Evolutionary conservation across 2,329 filamentous ascomycete species (phyloP).

Genomic region (Fusarium sp.): DNA sequence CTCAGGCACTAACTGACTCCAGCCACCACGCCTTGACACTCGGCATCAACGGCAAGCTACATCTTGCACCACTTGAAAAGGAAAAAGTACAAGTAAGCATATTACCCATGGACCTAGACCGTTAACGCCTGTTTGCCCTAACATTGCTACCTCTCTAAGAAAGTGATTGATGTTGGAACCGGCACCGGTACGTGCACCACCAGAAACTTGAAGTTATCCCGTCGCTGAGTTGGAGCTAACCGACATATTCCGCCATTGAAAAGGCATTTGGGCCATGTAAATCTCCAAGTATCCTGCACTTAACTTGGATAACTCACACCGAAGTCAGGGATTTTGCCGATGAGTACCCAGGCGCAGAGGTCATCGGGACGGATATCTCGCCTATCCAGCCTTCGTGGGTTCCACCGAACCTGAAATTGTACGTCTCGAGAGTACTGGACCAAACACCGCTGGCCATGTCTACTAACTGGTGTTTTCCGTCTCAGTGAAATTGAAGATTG

Average conservation of each 20-base stretch:
- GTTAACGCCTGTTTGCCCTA: neutral
- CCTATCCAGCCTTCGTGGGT: neutral
- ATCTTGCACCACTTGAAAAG: neutral
- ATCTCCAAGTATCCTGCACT: neutral
- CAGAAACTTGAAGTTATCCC: neutral
- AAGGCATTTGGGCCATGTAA: neutral
- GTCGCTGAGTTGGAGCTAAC: neutral
- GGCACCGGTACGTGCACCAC: neutral
- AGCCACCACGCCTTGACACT: slow-evolving; percentile 6
- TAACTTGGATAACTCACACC: neutral
- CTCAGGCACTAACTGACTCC: neutral
- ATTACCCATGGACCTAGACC: neutral
- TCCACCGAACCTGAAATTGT: neutral
- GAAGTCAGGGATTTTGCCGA: neutral
- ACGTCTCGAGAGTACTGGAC: neutral
- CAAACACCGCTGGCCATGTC: neutral
- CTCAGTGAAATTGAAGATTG: neutral
- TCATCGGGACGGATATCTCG: neutral
- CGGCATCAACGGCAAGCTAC: neutral
- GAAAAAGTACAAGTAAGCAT: neutral
- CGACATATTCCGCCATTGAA: neutral
- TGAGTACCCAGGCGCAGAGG: neutral
- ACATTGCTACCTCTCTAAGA: neutral
- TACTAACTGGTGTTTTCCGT: neutral
- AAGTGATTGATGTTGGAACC: neutral